phyloP scores from a whole-genome alignment of 164 flowering plant genomes.

The Stephania yunnanensis region DNA sequence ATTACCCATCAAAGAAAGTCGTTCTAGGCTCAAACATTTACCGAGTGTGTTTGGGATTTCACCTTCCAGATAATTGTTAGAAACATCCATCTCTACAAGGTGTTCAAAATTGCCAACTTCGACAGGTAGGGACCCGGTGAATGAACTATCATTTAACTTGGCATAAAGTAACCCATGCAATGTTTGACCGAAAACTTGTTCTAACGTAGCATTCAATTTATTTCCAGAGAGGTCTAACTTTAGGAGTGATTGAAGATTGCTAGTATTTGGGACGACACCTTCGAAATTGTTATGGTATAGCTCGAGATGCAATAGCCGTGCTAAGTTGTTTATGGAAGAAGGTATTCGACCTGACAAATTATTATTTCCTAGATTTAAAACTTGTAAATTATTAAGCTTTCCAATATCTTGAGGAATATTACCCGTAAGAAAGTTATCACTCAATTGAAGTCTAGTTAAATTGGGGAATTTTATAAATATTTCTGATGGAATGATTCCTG shows the following conservation, averaged over 20 bases:
- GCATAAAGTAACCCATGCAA: too few species aligned
- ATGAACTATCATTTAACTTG: constrained; percentile 1
- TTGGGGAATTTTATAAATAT: too few species aligned
- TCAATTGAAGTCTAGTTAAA: too few species aligned
- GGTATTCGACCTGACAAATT: too few species aligned
- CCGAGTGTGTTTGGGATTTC: constrained; percentile 6
- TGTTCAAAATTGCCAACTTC: neutral
- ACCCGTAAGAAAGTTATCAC: too few species aligned
- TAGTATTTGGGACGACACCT: too few species aligned
- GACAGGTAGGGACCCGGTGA: neutral
- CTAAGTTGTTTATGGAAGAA: too few species aligned
- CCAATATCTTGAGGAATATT: too few species aligned
- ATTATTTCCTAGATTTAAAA: neutral
- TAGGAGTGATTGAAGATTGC: neutral
- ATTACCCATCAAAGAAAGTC: neutral
- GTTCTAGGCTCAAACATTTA: constrained; percentile 4
- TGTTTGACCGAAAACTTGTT: neutral
- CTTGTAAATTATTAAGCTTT: neutral
- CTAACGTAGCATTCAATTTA: constrained; percentile 3
- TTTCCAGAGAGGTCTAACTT: neutral
- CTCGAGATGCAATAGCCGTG: too few species aligned
- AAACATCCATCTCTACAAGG: neutral
- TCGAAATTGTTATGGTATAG: too few species aligned
- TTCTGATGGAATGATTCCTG: too few species aligned
- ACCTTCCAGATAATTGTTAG: neutral